phyloP scores from a whole-genome alignment of 1,284 basidiomycete species.

The Cystobasidium sp. region DNA sequence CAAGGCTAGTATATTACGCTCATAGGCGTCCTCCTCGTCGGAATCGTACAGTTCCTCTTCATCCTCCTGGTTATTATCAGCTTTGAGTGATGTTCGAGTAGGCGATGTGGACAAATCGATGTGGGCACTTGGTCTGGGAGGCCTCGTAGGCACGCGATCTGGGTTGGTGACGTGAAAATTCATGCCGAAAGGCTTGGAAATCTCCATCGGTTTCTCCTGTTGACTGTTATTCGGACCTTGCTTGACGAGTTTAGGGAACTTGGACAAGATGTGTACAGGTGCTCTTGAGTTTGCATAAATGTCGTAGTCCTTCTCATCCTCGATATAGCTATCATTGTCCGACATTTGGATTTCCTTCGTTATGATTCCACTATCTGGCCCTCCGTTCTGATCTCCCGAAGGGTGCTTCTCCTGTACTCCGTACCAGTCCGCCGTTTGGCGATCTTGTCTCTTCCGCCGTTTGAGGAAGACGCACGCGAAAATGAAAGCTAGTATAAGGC shows the following conservation, averaged over 20 bases:
- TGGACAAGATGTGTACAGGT: conserved; percentile 11
- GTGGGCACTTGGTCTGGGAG: background rate
- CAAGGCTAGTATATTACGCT: conserved; percentile 33
- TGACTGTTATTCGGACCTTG: background rate
- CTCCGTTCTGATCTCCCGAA: background rate
- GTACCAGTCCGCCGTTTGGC: conserved; percentile 8
- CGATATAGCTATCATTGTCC: conserved; percentile 7
- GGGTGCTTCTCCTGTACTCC: conserved; percentile 2
- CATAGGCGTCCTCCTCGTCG: conserved; percentile 11
- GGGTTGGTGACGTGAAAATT: background rate
- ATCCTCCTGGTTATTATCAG: background rate
- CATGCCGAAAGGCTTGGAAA: conserved; percentile 6
- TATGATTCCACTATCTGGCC: background rate
- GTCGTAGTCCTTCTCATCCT: background rate
- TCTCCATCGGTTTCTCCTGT: background rate
- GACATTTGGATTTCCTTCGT: background rate
- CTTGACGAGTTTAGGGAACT: background rate
- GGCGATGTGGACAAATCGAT: background rate
- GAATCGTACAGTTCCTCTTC: background rate
- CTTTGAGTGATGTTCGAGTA: background rate
- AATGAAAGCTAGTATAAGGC: background rate
- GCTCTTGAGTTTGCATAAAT: background rate
- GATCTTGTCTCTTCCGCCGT: background rate
- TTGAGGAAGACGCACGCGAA: conserved; percentile 1
- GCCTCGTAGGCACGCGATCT: background rate